phyloP scores from a whole-genome alignment of 2,329 filamentous ascomycete species.

The Pyrenophora tritici-repentis region DNA sequence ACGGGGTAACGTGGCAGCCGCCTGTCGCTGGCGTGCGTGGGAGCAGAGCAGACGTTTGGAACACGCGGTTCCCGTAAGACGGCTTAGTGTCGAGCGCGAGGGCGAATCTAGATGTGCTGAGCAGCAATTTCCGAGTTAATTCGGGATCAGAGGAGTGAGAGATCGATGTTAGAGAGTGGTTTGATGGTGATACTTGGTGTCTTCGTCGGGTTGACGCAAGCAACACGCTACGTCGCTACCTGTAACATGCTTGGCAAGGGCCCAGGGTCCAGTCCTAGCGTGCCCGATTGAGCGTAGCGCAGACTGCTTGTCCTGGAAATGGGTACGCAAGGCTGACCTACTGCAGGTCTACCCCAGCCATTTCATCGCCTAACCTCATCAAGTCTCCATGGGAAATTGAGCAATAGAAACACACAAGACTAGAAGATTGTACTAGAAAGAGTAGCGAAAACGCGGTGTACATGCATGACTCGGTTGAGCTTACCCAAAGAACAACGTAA shows the following conservation, averaged over 20 bases:
- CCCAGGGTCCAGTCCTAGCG: constrained; percentile 1
- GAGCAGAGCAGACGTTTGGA: neutral
- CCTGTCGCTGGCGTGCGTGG: constrained; percentile 13
- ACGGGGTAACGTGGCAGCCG: constrained; percentile 34
- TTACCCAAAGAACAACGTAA: too few relatives aligned
- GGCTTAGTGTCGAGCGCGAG: neutral
- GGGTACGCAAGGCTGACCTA: constrained; percentile 5
- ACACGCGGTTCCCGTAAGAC: constrained; percentile 6
- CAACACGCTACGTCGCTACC: constrained; percentile 5
- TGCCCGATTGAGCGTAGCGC: neutral
- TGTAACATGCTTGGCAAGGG: constrained; percentile 11
- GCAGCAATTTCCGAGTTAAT: neutral
- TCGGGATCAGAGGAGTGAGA: neutral
- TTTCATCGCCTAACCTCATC: constrained; percentile 2
- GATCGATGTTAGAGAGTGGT: neutral
- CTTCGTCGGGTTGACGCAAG: constrained; percentile 11
- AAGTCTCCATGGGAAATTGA: neutral
- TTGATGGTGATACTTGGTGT: constrained; percentile 10
- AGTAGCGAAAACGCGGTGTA: too few relatives aligned
- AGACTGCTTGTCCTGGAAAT: neutral
- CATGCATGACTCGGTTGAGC: too few relatives aligned
- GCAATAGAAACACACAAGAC: neutral
- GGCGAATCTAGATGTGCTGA: neutral
- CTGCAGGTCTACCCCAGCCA: neutral
- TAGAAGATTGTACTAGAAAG: neutral